A percentile compares a stretch with the other conserved stretches of the same genome.
Conservation (phyloP, 345 rosid species). For the Cardamine occulta region DNA sequence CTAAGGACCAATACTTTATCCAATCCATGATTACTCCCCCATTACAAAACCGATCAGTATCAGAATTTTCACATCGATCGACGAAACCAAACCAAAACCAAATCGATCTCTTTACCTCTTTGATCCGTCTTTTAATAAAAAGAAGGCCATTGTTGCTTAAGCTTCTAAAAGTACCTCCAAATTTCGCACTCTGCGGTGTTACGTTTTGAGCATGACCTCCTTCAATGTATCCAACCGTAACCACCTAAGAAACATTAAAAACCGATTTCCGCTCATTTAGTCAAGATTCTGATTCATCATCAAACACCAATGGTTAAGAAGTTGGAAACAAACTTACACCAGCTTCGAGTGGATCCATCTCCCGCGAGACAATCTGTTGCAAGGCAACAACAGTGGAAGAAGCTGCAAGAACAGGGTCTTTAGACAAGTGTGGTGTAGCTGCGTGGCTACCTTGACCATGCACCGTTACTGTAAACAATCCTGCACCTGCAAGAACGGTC, state of each 20-base stretch:
- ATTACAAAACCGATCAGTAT: not conserved
- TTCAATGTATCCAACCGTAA: conserved; percentile 63
- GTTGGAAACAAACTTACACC: conserved; percentile 46
- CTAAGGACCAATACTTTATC: not conserved
- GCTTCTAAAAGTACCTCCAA: conserved; percentile 71
- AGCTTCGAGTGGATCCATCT: conserved; percentile 67
- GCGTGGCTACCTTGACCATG: conserved; percentile 72
- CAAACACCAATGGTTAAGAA: not conserved
- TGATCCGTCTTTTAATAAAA: conserved; percentile 57
- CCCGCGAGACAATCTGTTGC: conserved; percentile 77
- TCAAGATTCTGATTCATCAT: not conserved
- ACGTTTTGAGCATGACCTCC: conserved; percentile 69
- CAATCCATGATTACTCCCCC: not conserved
- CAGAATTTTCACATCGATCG: not conserved
- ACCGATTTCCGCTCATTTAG: not conserved
- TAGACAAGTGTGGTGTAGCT: conserved; percentile 55
- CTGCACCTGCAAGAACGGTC: conserved; percentile 65
- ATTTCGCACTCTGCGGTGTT: conserved; percentile 57
- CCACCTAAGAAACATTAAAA: conserved; percentile 49
- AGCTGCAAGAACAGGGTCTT: conserved; percentile 72
- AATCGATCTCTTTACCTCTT: conserved; percentile 55
- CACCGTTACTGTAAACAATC: conserved; percentile 55
- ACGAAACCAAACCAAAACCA: conserved; percentile 2
- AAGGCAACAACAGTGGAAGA: conserved; percentile 63
- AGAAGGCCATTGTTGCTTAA: conserved; percentile 58